Base-by-base conservation (phyloP, 2,329 filamentous ascomycete genomes). In the Sporothrix inflata region DNA sequence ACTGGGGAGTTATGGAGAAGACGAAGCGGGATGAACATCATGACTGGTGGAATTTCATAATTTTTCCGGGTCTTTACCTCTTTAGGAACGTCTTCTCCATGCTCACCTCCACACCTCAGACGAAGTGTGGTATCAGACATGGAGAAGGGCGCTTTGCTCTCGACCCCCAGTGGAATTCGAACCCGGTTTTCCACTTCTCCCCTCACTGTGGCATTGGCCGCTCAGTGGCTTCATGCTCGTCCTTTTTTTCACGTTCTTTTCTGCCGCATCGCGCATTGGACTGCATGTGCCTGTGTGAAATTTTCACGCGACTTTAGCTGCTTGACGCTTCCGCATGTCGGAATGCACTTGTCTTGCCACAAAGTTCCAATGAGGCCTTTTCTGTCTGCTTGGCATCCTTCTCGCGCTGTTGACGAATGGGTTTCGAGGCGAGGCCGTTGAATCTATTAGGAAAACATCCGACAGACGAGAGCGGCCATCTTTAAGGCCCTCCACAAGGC, bases 31-130 rank as follows among this genome's bases (percentile, higher is more conserved):
- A 9, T 40, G 42, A 27, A 30, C n/a, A 24, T 55, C 49, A 38
- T 71, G 49, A 67, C 70, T 71, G 70, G 70, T 71, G 70, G 70
- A 57, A 71, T 27, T 21, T 47, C 16, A 45, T 24, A 53, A 53
- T 49, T 71, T 71, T 49, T 71, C 70, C 70, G 70, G 70, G 5
- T 4, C 61, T 30, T 67, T 66, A 3, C 70, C 70, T 24, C 6
- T 71, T 53, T 65, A 34, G 69, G 57, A 27, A 65, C 68, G 6
- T 24, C 24, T 34, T 49, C 53, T 61, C 68, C 53, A 70, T 38
- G 40, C 40, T 34, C 53, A 38, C 45, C 67, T 42, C 51, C 67
- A 69, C 66, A 55, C 66, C n/a, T 69, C 49, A 40, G 49, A 45
- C 51, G 38, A 42, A 69, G 47, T 6, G 67, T 69, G 51, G 51